Percentiles rank a stretch among this genome's conserved stretches.
Conservation (phyloP, 2,329 filamentous ascomycete genomes). For the Nemania abortiva region DNA sequence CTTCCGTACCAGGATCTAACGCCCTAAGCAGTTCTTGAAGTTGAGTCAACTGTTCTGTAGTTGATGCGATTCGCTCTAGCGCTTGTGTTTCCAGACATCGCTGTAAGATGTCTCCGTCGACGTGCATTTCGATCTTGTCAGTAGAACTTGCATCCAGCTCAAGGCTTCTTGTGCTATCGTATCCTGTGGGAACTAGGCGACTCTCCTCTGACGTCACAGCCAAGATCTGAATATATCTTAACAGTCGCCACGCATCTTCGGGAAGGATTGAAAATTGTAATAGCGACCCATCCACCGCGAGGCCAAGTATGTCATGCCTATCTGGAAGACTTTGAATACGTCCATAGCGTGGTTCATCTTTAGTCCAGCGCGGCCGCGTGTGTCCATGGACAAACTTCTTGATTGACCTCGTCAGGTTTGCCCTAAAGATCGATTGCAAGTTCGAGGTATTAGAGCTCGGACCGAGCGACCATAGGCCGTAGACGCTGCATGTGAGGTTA, state of each 20-base stretch:
- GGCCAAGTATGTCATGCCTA: constrained; percentile 69
- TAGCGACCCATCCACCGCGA: constrained; percentile 76
- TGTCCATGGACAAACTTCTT: constrained; percentile 66
- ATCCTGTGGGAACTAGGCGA: constrained; percentile 48
- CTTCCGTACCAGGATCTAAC: background rate
- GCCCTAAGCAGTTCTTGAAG: constrained; percentile 34
- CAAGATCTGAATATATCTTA: constrained; percentile 80
- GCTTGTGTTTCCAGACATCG: constrained; percentile 62
- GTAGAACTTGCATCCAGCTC: constrained; percentile 56
- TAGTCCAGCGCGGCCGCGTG: constrained; percentile 65
- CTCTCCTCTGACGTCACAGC: constrained; percentile 62
- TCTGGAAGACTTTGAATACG: constrained; percentile 58
- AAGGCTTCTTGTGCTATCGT: constrained; percentile 24
- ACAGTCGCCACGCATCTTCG: constrained; percentile 71
- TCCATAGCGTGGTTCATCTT: constrained; percentile 56
- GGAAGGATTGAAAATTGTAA: constrained; percentile 77
- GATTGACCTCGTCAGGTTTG: constrained; percentile 67
- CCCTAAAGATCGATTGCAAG: constrained; percentile 64
- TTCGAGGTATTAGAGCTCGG: constrained; percentile 56
- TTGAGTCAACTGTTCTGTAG: constrained; percentile 54
- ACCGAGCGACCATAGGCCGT: constrained; percentile 65
- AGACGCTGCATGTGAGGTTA: constrained; percentile 60
- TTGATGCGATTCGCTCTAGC: constrained; percentile 53
- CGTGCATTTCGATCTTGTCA: constrained; percentile 66
- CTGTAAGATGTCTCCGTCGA: constrained; percentile 75